Percentiles rank a stretch among this genome's conserved stretches.
Evolutionary conservation across 1,139 yeast species (phyloP).

Genomic region (Zygotorulaspora mrakii): DNA sequence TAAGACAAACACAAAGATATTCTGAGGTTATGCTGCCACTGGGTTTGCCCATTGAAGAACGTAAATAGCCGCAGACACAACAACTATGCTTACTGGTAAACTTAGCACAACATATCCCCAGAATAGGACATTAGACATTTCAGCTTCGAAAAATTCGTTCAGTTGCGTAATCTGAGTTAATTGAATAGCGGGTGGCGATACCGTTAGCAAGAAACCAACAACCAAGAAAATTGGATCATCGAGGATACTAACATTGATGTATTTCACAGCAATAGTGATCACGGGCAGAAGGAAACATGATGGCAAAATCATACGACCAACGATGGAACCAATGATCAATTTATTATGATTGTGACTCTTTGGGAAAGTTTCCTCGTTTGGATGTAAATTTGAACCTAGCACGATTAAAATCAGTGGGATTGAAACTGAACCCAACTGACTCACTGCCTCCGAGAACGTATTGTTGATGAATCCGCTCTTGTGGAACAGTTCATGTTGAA

Average conservation of each 20-base stretch:
- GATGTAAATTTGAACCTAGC: constrained; percentile 70
- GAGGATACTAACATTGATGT: constrained; percentile 57
- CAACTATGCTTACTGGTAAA: constrained; percentile 67
- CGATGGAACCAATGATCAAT: constrained; percentile 59
- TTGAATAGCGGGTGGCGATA: constrained; percentile 78
- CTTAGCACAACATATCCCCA: constrained; percentile 76
- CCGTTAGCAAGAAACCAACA: constrained; percentile 66
- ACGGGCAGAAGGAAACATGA: constrained; percentile 60
- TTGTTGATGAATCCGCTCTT: constrained; percentile 65
- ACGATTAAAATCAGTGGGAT: constrained; percentile 78
- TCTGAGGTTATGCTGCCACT: not conserved
- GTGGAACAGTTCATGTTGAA: constrained; percentile 65
- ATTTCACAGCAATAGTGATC: constrained; percentile 59
- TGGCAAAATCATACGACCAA: constrained; percentile 73
- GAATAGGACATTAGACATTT: constrained; percentile 71
- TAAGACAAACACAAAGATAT: too few species aligned
- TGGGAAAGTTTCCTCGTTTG: constrained; percentile 62
- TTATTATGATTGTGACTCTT: constrained; percentile 58
- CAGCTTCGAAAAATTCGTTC: constrained; percentile 56
- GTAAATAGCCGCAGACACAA: constrained; percentile 59
- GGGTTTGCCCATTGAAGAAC: constrained; percentile 39
- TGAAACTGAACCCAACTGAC: constrained; percentile 81
- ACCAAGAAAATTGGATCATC: constrained; percentile 75
- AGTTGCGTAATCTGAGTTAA: constrained; percentile 70
- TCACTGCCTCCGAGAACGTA: constrained; percentile 72